Evolutionary conservation across 495 filamentous ascomycete genomes (phyloP).

Genomic region (Neurospora sp.): DNA sequence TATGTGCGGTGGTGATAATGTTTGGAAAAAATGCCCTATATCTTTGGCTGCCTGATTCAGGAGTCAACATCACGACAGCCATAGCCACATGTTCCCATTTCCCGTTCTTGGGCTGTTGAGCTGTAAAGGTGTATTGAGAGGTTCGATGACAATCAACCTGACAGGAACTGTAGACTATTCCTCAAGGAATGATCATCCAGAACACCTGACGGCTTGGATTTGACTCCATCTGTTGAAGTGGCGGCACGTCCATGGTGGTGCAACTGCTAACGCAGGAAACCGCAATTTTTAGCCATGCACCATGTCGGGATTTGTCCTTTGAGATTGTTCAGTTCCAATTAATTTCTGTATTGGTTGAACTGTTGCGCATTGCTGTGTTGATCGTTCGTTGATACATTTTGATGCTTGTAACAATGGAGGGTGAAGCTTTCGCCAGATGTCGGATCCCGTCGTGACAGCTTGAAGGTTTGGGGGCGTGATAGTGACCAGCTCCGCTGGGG

Average conservation of each 20-base stretch:
- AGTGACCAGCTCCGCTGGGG: neutral
- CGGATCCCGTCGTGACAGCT: neutral
- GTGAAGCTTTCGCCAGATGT: neutral
- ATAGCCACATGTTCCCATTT: neutral
- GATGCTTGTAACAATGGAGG: neutral
- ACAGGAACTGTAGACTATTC: neutral
- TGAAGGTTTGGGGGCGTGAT: neutral
- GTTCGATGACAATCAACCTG: neutral
- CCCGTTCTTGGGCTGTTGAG: neutral
- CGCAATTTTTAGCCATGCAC: neutral
- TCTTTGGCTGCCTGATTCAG: neutral
- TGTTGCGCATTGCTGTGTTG: neutral
- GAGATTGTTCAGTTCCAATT: neutral
- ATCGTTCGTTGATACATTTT: neutral
- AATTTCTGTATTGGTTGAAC: neutral
- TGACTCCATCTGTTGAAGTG: neutral
- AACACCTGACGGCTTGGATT: neutral
- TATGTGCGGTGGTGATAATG: neutral
- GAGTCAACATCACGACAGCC: neutral
- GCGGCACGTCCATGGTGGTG: neutral
- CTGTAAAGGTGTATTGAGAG: neutral
- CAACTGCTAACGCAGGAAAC: neutral
- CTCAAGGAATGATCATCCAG: neutral
- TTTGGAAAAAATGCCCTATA: neutral
- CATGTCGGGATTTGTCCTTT: neutral